phyloP scores from a whole-genome alignment of 495 filamentous ascomycete genomes.

The Tirmania nivea region DNA sequence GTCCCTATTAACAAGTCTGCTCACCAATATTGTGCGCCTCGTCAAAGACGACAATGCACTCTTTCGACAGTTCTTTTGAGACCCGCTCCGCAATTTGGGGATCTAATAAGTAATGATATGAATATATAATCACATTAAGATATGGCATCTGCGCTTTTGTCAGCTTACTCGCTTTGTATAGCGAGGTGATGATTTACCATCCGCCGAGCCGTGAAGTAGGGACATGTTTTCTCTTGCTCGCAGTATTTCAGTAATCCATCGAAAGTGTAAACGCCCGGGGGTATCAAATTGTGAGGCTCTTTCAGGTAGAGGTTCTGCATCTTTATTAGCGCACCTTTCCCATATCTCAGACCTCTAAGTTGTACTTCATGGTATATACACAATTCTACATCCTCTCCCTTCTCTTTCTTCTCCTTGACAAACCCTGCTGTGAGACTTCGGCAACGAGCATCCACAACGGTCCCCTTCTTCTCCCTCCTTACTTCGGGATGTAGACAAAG shows the following conservation, averaged over 20 bases:
- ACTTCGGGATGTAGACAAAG: conserved; percentile 90
- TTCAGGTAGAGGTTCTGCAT: conserved; percentile 71
- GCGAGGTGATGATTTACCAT: conserved; percentile 40
- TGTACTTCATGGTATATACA: conserved; percentile 83
- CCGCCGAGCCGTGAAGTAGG: conserved; percentile 82
- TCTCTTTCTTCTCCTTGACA: conserved; percentile 86
- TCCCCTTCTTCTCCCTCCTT: conserved; percentile 82
- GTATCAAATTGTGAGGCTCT: conserved; percentile 82
- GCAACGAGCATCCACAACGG: conserved; percentile 82
- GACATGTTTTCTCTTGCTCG: conserved; percentile 88
- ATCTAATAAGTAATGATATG: conserved; percentile 93
- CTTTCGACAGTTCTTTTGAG: conserved; percentile 87
- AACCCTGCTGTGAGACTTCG: conserved; percentile 91
- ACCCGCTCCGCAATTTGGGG: conserved; percentile 96
- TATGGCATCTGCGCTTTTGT: conserved; percentile 53
- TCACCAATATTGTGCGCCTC: conserved; percentile 80
- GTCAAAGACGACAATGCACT: conserved; percentile 97
- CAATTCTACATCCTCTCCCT: conserved; percentile 78
- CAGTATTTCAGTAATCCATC: conserved; percentile 72
- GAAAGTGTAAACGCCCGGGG: conserved; percentile 88
- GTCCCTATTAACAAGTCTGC: neutral
- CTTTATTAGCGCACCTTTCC: neutral
- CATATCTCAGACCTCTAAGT: too few relatives aligned
- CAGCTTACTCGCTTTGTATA: neutral
- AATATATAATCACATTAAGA: conserved; percentile 98